Conservation (phyloP, 1,284 basidiomycete genomes). For the Tylopilus orsonianus region DNA sequence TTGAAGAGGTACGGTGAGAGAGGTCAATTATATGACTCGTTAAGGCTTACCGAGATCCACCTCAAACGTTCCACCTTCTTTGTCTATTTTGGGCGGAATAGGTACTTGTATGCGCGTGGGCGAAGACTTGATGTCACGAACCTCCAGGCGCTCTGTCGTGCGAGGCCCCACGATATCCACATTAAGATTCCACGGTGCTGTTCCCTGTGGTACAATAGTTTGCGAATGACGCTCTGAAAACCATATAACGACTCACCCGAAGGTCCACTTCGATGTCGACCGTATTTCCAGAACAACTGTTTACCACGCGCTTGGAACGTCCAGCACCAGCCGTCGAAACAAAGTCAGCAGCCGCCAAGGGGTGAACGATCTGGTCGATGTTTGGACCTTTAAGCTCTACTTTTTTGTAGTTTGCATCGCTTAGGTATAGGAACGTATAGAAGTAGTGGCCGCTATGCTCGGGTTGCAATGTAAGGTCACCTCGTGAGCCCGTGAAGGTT, state of each 20-base stretch:
- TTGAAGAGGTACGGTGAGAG: slow-evolving; percentile 28
- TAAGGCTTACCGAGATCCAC: slow-evolving; percentile 65
- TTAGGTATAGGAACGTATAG: slow-evolving; percentile 80
- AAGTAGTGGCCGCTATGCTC: slow-evolving; percentile 87
- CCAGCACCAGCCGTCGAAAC: slow-evolving; percentile 42
- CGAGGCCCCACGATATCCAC: slow-evolving; percentile 74
- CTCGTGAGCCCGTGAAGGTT: slow-evolving; percentile 71
- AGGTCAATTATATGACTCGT: not conserved
- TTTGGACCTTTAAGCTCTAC: slow-evolving; percentile 69
- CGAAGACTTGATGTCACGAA: slow-evolving; percentile 56
- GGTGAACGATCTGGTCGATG: slow-evolving; percentile 86
- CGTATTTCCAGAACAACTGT: slow-evolving; percentile 71
- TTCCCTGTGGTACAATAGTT: slow-evolving; percentile 59
- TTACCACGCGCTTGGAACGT: slow-evolving; percentile 54
- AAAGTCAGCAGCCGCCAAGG: slow-evolving; percentile 80
- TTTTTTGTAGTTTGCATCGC: slow-evolving; percentile 83
- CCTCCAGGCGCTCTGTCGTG: slow-evolving; percentile 56
- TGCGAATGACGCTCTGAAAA: not conserved
- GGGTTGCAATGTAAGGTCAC: slow-evolving; percentile 85
- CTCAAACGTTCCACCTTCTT: slow-evolving; percentile 77
- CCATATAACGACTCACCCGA: slow-evolving; percentile 45
- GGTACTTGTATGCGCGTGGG: slow-evolving; percentile 62
- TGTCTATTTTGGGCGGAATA: slow-evolving; percentile 66
- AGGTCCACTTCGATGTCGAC: slow-evolving; percentile 80
- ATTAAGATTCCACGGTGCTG: slow-evolving; percentile 85